A percentile compares a stretch with the other conserved stretches of the same genome.
Conservation (phyloP, 2,329 filamentous ascomycete species). For the Talaromyces sp. region DNA sequence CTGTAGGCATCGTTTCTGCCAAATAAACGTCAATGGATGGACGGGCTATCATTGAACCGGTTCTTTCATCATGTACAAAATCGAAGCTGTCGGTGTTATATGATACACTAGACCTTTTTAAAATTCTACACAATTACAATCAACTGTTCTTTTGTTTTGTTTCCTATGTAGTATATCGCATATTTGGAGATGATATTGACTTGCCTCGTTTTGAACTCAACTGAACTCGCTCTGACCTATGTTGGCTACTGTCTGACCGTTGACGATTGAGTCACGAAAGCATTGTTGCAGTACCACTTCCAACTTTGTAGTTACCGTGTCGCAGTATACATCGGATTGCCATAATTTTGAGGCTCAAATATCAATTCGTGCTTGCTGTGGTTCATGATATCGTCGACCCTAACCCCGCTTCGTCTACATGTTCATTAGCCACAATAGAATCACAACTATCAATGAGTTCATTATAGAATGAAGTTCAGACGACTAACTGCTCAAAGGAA, state of each 20-base stretch:
- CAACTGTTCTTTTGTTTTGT: conserved; percentile 12
- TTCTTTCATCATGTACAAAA: conserved; percentile 38
- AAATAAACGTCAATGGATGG: conserved; percentile 35
- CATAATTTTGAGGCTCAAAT: not conserved
- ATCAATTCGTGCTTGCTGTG: too few relatives aligned
- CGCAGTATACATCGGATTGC: not conserved
- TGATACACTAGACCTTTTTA: conserved; percentile 19
- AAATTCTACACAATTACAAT: conserved; percentile 29
- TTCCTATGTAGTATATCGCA: conserved; percentile 17
- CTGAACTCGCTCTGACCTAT: not conserved
- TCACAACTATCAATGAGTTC: too few relatives aligned
- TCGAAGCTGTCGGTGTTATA: conserved; percentile 30
- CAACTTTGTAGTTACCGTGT: not conserved
- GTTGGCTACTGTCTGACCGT: not conserved
- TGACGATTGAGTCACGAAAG: not conserved
- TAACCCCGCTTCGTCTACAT: too few relatives aligned
- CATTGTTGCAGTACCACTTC: not conserved
- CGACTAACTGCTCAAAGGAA: too few relatives aligned
- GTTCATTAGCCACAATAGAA: too few relatives aligned
- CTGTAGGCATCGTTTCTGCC: conserved; percentile 35
- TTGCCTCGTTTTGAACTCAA: too few relatives aligned
- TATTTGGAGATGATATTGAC: not conserved
- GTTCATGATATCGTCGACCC: too few relatives aligned
- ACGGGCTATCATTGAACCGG: conserved; percentile 12
- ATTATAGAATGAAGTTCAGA: not conserved